Percentiles rank a stretch among this genome's conserved stretches.
These are phyloP conservation scores for Pestalotiopsis sp. DNA, from an alignment of 2,329 filamentous ascomycete genomes.

Conservation along the genomic window DNA sequence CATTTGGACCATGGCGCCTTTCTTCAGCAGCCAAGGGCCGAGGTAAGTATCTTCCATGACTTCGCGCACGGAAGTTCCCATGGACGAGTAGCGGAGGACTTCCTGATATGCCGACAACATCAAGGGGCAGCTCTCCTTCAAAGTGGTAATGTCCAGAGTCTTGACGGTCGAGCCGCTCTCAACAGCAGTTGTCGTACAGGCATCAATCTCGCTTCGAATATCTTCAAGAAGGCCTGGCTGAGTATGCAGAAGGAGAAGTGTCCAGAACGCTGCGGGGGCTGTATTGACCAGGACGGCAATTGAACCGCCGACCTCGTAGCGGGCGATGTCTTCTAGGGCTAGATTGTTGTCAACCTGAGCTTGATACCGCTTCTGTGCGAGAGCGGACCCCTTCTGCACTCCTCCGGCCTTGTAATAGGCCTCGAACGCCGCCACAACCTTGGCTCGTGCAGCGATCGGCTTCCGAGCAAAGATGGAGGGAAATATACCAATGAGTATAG, in stretches of 20 bases:
- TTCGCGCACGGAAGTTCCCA: conserved; percentile 41
- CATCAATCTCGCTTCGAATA: conserved; percentile 35
- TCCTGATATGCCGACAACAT: conserved; percentile 47
- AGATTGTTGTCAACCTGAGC: conserved; percentile 41
- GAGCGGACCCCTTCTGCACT: conserved; percentile 30
- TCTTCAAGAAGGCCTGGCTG: conserved; percentile 33
- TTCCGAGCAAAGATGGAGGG: conserved; percentile 40
- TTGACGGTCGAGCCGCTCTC: neutral
- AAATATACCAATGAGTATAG: conserved; percentile 36
- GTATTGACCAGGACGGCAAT: conserved; percentile 50
- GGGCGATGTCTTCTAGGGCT: conserved; percentile 37
- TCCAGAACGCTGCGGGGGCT: conserved; percentile 47
- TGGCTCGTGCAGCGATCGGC: conserved; percentile 40
- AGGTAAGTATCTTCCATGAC: conserved; percentile 45
- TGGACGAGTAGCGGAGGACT: conserved; percentile 43
- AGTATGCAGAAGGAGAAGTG: conserved; percentile 41
- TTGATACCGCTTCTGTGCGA: conserved; percentile 39
- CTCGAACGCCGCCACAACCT: conserved; percentile 36
- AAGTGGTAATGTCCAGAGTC: conserved; percentile 33
- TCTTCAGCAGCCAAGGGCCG: conserved; percentile 43
- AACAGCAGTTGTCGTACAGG: neutral
- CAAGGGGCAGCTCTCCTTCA: conserved; percentile 42
- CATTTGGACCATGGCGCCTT: conserved; percentile 45
- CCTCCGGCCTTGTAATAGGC: conserved; percentile 35
- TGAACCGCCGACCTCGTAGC: conserved; percentile 45